Conservation (phyloP, 2,329 filamentous ascomycete species). For the Botryotinia convoluta region DNA sequence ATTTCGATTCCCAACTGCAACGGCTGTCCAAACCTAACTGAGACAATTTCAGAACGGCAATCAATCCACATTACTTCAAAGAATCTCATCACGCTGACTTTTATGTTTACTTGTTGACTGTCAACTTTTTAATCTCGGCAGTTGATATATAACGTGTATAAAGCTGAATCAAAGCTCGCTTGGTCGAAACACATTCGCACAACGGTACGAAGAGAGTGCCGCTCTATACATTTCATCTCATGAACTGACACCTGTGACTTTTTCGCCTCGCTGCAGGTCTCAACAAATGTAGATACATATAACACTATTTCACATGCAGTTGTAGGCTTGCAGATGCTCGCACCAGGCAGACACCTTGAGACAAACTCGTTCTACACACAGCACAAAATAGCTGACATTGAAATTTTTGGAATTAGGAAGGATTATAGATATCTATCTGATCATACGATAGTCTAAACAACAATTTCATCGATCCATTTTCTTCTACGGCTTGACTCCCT, state of each 20-base stretch:
- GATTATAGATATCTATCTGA: fast-evolving
- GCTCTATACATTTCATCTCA: neutral
- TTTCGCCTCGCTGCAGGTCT: neutral
- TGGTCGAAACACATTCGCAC: neutral
- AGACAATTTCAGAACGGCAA: neutral
- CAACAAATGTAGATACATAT: neutral
- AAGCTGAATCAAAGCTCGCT: neutral
- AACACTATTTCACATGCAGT: neutral
- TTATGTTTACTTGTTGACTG: neutral
- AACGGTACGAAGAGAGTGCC: neutral
- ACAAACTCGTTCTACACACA: neutral
- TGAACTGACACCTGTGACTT: neutral
- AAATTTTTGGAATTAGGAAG: neutral
- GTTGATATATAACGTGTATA: neutral
- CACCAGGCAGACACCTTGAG: neutral
- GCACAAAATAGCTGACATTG: neutral
- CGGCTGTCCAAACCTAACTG: neutral
- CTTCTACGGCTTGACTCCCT: neutral
- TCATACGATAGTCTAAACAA: neutral
- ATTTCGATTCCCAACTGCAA: neutral
- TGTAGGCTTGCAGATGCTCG: neutral
- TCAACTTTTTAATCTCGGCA: neutral
- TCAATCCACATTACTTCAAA: neutral
- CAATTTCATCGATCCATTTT: neutral
- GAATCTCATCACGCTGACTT: neutral